Base-by-base conservation (phyloP, 2,329 filamentous ascomycete species). In the Teratosphaeria nubilosa region DNA sequence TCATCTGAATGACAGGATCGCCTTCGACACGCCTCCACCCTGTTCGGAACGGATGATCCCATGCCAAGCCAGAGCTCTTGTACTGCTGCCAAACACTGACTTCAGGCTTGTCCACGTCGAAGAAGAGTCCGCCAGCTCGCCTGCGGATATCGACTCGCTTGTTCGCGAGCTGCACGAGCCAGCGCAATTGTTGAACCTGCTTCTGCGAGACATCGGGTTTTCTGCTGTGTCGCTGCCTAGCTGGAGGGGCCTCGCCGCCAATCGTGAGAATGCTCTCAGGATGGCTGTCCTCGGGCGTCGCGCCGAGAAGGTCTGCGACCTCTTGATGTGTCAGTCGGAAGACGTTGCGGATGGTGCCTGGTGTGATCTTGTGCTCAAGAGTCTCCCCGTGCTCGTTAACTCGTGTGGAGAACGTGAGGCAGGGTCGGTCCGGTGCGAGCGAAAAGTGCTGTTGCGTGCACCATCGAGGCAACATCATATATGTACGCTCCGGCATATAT, bases 321-420 rank as follows among this genome's bases (percentile, higher is more conserved):
- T 68, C 76, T 48, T 72, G 68, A 22, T 78, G 78, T 1, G 80
- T 82, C 14, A 85, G 63, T 27, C 74, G 76, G 20, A 81, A 69
- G 1, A 85, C 78, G 53, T 85, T 84, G 5, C 75, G 75, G 22
- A 83, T 70, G 10, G 72, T 77, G 1, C 83, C 83, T 32, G 80
- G 76, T 34, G 72, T 72, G 22, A 86, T 74, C 51, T 80, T 77
- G 7, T 74, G 77, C 32, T 85, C 82, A 1, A 84, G 64, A 3
- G 82, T 75, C 4, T 79, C 72, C 10, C 82, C 84, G 22, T 75
- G 63, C 1, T 68, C 62, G 60, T 82, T 76, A 48, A 86, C 66
- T 59, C 78, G 78, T 7, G 80, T 80, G 64, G 82, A 85, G 66
- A 86, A 82, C 0, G 84, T 86, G 32, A 86, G 70, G 14, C 78